Base-by-base conservation (phyloP, 2,329 filamentous ascomycete genomes). In the Fusarium keratoplasticum region DNA sequence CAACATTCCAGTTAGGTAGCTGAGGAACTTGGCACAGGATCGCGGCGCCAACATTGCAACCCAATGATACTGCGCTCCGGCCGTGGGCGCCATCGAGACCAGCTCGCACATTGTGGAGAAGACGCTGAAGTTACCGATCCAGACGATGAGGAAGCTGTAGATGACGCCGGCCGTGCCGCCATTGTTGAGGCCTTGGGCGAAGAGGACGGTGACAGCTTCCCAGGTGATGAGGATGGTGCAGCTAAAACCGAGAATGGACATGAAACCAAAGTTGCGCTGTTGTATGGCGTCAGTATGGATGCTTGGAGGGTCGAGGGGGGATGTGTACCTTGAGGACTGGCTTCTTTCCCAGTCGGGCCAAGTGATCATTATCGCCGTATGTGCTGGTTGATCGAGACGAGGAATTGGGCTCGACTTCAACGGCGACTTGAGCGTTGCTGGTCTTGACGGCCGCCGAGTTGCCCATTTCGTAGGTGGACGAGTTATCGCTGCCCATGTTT, bases 61-160 rank as follows among this genome's bases (percentile, higher is more conserved):
- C 88, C 89, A 90, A 76, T 90, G 88, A 71, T 91, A 91, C 79
- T 91, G 88, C 10, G 89, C 89, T 54, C 88, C 89, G 0, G 87
- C 66, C 74, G 89, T 76, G 76, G 89, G 73, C 69, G 87, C 84
- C 82, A 86, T 86, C 0, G 84, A 86, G 2, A 83, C 83, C 70
- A 86, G 82, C 77, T 86, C 85, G 14, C 76, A 79, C 70, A 81
- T 75, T 25, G 78, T 82, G 5, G 82, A 79, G 29, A 86, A 86
- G 29, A 87, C 82, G 36, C 83, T 83, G 33, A 86, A 76, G 71
- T 83, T 85, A 5, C 87, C 87, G 35, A 84, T 75, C 84, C 86
- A 87, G 13, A 83, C 84, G 38, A 87, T 77, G 3, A 89, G 68
- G 64, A 85, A 89, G 5, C 87, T 83, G 82, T 87, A 90, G 44